Evolutionary conservation across 257 asterid species (phyloP), one percentile per base, ranked within the genome.

Genomic region (Nicotiana noctiflora): DNA sequence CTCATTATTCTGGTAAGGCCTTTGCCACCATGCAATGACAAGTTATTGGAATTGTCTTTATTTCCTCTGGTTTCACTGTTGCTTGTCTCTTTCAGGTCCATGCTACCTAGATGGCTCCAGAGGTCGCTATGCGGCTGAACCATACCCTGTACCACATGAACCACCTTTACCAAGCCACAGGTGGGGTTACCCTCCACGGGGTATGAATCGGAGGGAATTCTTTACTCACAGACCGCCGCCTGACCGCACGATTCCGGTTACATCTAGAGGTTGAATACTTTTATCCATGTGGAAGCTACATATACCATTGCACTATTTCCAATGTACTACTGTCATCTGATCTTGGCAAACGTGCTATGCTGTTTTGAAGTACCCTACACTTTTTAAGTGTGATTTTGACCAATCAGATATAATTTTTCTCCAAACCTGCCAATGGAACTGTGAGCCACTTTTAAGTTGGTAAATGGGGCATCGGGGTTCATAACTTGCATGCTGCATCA

Each of bases 161-260:
- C 94, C 91, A 57, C 74, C 89, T 21, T 78, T 68, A 59, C 88
- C 92, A 19, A 85, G 87, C 88, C 88, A 82, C 81, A 86, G 92
- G 84, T 94, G 93, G 97, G 85, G 80, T 86, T 86, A 51, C 70
- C 95, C 94, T 77, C 92, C 93, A 2, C 92, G 88, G 62, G 89
- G 84, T 61, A 82, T 84, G 90, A 88, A 90, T 86, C 88, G 88
- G 79, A 88, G 93, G 82, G 93, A 89, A 77, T 83, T 83, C 55
- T 80, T 88, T 84, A 87, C 88, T 72, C 91, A 94, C 85, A 83
- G 94, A 79, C 91, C 91, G 72, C 95, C 92, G 13, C 77, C 89
- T 66, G 95, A 90, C 81, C 92, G 90, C 84, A 94, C 94, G 56
- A 85, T 91, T 79, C 91, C 94, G 65, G 92, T 90, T 67, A 83